Conservation (phyloP, 495 filamentous ascomycete genomes). For the Xylaria castorea region DNA sequence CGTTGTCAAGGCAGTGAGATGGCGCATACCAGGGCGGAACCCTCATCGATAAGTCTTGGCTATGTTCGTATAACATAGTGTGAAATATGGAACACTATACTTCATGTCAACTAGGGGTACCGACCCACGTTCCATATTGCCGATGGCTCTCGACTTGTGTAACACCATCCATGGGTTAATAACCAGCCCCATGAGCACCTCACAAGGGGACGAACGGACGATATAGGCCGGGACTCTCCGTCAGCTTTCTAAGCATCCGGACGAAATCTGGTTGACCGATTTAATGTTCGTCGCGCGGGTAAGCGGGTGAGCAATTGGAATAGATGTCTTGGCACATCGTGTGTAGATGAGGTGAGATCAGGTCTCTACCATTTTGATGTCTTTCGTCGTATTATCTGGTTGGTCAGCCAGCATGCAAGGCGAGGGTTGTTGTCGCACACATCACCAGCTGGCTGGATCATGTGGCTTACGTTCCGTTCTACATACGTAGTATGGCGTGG, state of each 20-base stretch:
- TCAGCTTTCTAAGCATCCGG: background rate
- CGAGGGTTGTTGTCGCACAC: background rate
- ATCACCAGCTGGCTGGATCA: background rate
- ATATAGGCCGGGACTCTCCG: too few species aligned
- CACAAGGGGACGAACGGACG: background rate
- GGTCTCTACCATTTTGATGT: background rate
- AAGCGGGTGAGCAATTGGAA: background rate
- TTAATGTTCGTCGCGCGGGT: background rate
- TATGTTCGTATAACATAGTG: background rate
- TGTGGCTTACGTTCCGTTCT: background rate
- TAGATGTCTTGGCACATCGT: background rate
- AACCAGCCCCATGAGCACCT: constrained; percentile 4
- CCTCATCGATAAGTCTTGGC: background rate
- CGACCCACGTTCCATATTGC: background rate
- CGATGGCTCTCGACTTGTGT: background rate
- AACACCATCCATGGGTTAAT: background rate
- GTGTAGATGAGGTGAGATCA: constrained; percentile 20
- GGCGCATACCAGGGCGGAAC: background rate
- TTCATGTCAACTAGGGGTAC: background rate
- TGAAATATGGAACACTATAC: background rate
- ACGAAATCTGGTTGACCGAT: background rate
- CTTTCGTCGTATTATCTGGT: constrained; percentile 1
- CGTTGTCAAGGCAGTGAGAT: background rate
- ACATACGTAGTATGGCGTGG: background rate
- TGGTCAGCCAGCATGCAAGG: background rate